A percentile compares a stretch with the other conserved stretches of the same genome.
Conservation (phyloP, 140 eudicot species). For the Anethum foeniculum region DNA sequence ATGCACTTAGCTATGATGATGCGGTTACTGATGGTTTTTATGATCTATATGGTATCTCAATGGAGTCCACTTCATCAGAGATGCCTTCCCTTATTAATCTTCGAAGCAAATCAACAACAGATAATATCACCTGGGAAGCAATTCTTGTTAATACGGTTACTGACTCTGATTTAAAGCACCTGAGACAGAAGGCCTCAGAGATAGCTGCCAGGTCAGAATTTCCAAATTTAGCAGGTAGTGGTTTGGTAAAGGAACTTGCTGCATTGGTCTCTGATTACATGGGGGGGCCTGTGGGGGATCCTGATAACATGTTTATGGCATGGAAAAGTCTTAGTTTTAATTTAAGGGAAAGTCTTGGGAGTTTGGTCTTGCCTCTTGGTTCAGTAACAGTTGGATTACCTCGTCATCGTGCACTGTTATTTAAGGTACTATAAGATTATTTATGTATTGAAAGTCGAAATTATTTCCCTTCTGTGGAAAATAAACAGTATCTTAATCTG, state of each 20-base stretch:
- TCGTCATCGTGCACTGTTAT: slow-evolving; percentile 84
- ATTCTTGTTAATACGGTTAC: slow-evolving; percentile 57
- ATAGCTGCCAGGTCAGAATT: slow-evolving; percentile 47
- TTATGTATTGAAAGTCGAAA: not conserved
- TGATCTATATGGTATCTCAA: slow-evolving; percentile 61
- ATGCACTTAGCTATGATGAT: slow-evolving; percentile 84
- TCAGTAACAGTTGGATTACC: slow-evolving; percentile 73
- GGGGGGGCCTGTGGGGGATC: slow-evolving; percentile 93
- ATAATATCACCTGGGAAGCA: slow-evolving; percentile 72
- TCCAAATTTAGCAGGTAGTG: slow-evolving; percentile 21
- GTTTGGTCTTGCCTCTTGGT: slow-evolving; percentile 92
- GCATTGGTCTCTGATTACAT: slow-evolving; percentile 63
- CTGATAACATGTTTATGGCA: slow-evolving; percentile 55
- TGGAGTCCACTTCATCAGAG: slow-evolving; percentile 42
- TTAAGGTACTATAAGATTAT: slow-evolving; percentile 49
- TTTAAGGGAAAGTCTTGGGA: slow-evolving; percentile 52
- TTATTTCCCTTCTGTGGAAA: not conserved
- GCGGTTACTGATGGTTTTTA: slow-evolving; percentile 83
- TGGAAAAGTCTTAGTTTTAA: slow-evolving; percentile 57
- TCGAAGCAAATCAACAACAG: slow-evolving; percentile 49
- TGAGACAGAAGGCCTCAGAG: slow-evolving; percentile 54
- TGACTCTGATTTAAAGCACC: slow-evolving; percentile 54
- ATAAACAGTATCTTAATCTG: not conserved
- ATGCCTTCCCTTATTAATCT: slow-evolving; percentile 88
- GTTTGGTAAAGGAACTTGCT: slow-evolving; percentile 61